phyloP scores from a whole-genome alignment of 805 yeast genomes.

The Teunomyces kruisii region DNA sequence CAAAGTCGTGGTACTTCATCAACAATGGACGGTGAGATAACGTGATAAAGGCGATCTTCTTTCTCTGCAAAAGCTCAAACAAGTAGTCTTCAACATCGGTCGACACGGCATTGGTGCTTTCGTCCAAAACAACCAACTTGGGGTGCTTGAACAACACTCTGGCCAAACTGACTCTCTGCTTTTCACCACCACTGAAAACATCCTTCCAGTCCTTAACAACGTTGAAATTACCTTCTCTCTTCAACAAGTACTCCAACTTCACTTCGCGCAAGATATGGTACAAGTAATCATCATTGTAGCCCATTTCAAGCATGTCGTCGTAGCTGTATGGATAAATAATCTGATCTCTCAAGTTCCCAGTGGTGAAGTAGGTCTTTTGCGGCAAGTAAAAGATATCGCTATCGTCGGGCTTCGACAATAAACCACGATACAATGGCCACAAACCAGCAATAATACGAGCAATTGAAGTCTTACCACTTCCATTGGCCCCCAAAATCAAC shows the following conservation, averaged over 20 bases:
- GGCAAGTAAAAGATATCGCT: conserved; percentile 77
- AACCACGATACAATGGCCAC: conserved; percentile 88
- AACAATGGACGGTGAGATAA: conserved; percentile 81
- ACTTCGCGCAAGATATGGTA: conserved; percentile 70
- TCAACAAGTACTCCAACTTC: conserved; percentile 74
- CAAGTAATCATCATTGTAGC: conserved; percentile 68
- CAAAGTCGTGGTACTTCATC: conserved; percentile 78
- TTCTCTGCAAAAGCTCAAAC: conserved; percentile 69
- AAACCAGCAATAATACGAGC: conserved; percentile 81
- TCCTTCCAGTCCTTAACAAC: conserved; percentile 77
- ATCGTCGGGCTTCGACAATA: conserved; percentile 72
- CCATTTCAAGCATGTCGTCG: conserved; percentile 71
- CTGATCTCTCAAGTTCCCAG: conserved; percentile 88
- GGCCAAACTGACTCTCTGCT: conserved; percentile 87
- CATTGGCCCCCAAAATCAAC: conserved; percentile 82
- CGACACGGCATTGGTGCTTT: conserved; percentile 90
- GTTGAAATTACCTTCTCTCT: conserved; percentile 59
- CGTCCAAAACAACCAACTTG: conserved; percentile 80
- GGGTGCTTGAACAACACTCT: conserved; percentile 80
- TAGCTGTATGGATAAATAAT: conserved; percentile 82
- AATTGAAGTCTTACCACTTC: conserved; percentile 87
- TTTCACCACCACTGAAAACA: conserved; percentile 94
- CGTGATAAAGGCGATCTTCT: conserved; percentile 75
- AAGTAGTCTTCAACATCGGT: conserved; percentile 86
- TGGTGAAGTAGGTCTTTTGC: conserved; percentile 80